Conservation (phyloP, 2,329 filamentous ascomycete species). For the Coniochaeta sp. region DNA sequence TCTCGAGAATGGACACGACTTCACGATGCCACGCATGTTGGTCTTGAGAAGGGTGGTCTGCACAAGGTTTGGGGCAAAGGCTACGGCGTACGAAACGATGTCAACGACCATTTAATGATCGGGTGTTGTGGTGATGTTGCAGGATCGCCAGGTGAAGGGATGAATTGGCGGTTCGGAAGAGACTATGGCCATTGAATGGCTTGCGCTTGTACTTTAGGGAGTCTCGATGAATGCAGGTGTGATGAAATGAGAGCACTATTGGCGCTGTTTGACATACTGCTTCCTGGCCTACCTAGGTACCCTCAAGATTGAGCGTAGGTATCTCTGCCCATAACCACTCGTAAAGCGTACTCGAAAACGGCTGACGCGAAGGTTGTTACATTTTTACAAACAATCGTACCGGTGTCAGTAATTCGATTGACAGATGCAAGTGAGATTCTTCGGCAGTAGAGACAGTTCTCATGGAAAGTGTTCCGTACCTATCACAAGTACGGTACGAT, state of each 20-base stretch:
- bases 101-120: background rate
- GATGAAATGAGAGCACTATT: background rate
- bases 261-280: background rate
- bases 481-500: background rate
- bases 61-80: background rate
- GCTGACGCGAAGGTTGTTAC: background rate
- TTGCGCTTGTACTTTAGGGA: background rate
- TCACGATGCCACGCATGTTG: constrained; percentile 1
- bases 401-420: background rate
- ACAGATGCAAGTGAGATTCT: background rate
- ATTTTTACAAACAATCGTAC: background rate
- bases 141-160: background rate
- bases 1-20: background rate
- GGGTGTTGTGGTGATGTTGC: background rate
- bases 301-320: background rate
- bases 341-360: background rate
- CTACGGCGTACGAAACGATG: background rate
- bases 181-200: background rate
- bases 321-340: background rate
- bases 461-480: too few relatives aligned
- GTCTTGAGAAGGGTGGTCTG: background rate
- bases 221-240: background rate
- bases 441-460: too few relatives aligned
- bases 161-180: background rate
- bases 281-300: too few relatives aligned